phyloP scores from a whole-genome alignment of 768 basidiomycete species.

The Goffeauzyma gilvescens region DNA sequence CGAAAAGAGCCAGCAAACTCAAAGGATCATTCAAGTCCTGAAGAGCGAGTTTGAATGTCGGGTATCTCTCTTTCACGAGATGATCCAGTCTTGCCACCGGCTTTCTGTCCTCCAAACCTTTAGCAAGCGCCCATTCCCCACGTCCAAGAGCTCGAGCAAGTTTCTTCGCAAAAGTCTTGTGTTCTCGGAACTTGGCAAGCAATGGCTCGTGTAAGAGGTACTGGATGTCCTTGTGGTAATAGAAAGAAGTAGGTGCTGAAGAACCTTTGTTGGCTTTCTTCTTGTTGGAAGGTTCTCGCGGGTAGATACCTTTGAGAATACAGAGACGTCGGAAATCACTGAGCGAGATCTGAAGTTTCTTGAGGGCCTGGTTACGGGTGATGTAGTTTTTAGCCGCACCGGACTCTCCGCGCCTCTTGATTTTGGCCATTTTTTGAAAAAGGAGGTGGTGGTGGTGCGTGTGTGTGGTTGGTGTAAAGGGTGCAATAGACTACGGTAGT shows the following conservation, averaged over 20 bases:
- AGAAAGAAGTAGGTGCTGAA: slow-evolving; percentile 89
- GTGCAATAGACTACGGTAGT: too few relatives aligned
- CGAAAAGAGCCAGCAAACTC: slow-evolving; percentile 83
- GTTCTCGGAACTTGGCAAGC: slow-evolving; percentile 76
- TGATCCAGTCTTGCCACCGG: slow-evolving; percentile 85
- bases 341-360: slow-evolving; percentile 88
- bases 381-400: slow-evolving; percentile 38
- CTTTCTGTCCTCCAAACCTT: slow-evolving; percentile 78
- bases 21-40: slow-evolving; percentile 94
- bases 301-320: slow-evolving; percentile 96
- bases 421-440: slow-evolving; percentile 32
- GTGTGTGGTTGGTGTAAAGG: neutral
- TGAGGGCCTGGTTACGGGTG: slow-evolving; percentile 75
- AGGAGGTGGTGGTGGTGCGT: slow-evolving; percentile 1
- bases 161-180: slow-evolving; percentile 97
- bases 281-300: slow-evolving; percentile 75
- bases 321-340: slow-evolving; percentile 92
- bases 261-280: slow-evolving; percentile 96
- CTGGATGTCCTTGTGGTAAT: slow-evolving; percentile 93
- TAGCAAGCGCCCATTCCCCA: slow-evolving; percentile 86
- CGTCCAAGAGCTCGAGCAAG: slow-evolving; percentile 77
- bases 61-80: slow-evolving; percentile 97
- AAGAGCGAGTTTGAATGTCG: slow-evolving; percentile 84
- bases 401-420: slow-evolving; percentile 33
- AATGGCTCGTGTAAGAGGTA: slow-evolving; percentile 95